Base-by-base conservation (phyloP, 768 basidiomycete species). In the Chalciporus chontae region DNA sequence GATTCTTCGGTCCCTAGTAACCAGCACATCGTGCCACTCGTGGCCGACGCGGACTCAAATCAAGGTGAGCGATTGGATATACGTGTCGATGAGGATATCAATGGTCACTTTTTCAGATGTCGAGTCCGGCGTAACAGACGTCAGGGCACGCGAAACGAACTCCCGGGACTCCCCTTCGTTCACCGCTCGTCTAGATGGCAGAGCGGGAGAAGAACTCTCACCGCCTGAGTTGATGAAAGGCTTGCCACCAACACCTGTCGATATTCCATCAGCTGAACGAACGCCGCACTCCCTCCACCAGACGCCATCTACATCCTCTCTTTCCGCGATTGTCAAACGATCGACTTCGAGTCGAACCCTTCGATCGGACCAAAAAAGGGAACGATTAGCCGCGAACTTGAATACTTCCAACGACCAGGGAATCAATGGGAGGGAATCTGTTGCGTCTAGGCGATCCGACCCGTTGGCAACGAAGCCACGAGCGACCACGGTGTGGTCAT, bases 401-500 rank as follows among this genome's bases (percentile, higher is more conserved):
- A 29, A 7, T 13, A 1, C 29, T 17, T 26, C n/a, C 23, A 39
- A 24, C 42, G 26, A 44, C n/a, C 3, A 6, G n/a, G n/a, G 26
- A 1, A 11, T 8, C 14, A 17, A 24, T 7, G 24, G 26, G 44
- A 19, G 11, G 8, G 4, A 4, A 9, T 42, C 48, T 11, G 5
- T 9, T 13, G 8, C 0, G 17, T n/a, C 45, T 6, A 36, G 2
- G 13, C 8, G 39, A 17, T 15, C 13, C 0, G 9, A 24, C n/a
- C 11, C 11, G 27, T 21, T 4, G 4, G 4, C 8, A 2, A 34
- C 13, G 3, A 0, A 1, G 6, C 6, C 5, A 14, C 42, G 27
- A 5, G 44, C 36, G 4, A 7, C 4, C 10, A 47, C 61, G n/a
- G 9, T 48, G 6, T 63, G 63, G 47, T 46, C 49, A n/a, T 18